These are phyloP conservation scores for Quercus mongolica DNA, from an alignment of 306 rosid species.

Conservation along the genomic window DNA sequence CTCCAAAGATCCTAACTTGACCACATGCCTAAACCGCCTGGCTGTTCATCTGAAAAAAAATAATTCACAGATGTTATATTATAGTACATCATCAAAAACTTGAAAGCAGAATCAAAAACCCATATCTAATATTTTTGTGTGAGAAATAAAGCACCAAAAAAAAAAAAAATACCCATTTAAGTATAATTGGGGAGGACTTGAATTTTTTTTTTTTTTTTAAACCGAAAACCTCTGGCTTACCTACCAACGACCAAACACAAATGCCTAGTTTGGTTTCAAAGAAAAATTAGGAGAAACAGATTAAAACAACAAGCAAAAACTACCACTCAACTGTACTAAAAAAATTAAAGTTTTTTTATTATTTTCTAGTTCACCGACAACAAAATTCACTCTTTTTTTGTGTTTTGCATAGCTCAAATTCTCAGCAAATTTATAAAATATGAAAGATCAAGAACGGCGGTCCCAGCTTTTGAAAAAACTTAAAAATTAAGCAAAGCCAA, in stretches of 20 bases:
- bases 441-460: background rate
- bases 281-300: constrained; percentile 22
- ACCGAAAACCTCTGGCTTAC: constrained; percentile 37
- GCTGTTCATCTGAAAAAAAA: constrained; percentile 33
- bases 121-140: background rate
- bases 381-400: too few relatives aligned
- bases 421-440: too few relatives aligned
- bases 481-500: too few relatives aligned
- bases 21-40: constrained; percentile 16
- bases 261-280: constrained; percentile 32
- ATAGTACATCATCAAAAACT: background rate
- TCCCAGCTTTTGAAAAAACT: background rate
- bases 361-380: background rate
- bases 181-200: background rate
- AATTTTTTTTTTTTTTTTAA: too few relatives aligned
- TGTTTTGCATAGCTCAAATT: too few relatives aligned
- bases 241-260: constrained; percentile 60
- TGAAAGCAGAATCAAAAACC: background rate
- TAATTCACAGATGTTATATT: constrained; percentile 4
- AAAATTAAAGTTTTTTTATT: background rate
- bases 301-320: constrained; percentile 4
- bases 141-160: background rate
- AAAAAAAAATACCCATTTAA: background rate
- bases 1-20: constrained; percentile 26
- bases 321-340: background rate